Evolutionary conservation across 2,329 filamentous ascomycete species (phyloP).

Genomic region (Aspergillus pseudonomiae): DNA sequence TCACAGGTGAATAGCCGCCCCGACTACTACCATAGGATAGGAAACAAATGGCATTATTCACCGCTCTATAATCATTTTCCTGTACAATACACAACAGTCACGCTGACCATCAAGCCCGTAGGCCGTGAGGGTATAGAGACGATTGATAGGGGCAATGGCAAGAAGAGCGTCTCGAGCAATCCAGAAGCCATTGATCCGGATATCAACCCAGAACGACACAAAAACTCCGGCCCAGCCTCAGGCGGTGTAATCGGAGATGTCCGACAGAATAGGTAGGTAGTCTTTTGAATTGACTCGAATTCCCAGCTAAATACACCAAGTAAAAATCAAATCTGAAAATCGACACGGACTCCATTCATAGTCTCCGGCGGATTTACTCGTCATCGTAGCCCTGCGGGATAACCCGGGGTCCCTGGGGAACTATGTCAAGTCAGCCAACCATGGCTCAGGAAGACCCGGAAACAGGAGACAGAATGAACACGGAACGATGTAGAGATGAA

Average conservation of each 20-base stretch:
- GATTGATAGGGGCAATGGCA: neutral
- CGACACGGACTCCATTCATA: slow-evolving; percentile 18
- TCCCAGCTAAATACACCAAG: slow-evolving; percentile 25
- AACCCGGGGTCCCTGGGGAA: slow-evolving; percentile 50
- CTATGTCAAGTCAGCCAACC: slow-evolving; percentile 28
- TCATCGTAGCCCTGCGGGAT: slow-evolving; percentile 53
- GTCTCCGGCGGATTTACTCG: slow-evolving; percentile 29
- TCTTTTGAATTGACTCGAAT: slow-evolving; percentile 11
- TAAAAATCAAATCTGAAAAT: slow-evolving; percentile 18
- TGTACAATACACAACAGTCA: slow-evolving; percentile 22
- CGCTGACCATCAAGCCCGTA: slow-evolving; percentile 4
- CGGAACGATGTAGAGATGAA: slow-evolving; percentile 27
- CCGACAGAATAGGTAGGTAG: slow-evolving; percentile 1
- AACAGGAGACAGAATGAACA: neutral
- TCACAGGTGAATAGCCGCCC: neutral
- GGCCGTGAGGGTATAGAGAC: slow-evolving; percentile 13
- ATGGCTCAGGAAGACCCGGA: neutral
- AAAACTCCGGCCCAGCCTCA: neutral
- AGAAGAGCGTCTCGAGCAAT: neutral
- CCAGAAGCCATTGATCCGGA: neutral
- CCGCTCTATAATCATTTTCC: slow-evolving; percentile 22
- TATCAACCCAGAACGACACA: neutral
- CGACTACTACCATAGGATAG: neutral
- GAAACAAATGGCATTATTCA: slow-evolving; percentile 11
- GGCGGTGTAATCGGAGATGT: neutral